phyloP scores from a whole-genome alignment of 2,329 filamentous ascomycete species.

The Eutypella sp. region DNA sequence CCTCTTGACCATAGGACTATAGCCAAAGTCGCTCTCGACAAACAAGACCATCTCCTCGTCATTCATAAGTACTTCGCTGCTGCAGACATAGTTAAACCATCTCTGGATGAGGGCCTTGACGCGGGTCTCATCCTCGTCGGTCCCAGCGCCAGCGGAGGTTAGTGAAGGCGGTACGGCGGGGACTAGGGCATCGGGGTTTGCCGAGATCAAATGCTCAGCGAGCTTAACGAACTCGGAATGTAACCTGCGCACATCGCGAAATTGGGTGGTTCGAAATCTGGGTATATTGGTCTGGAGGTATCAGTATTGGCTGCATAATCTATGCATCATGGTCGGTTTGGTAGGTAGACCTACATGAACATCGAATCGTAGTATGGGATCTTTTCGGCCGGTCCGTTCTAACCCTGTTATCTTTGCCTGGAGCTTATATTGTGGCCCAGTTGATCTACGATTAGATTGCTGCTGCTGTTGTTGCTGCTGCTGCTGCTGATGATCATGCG shows the following conservation, averaged over 20 bases:
- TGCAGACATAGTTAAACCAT: constrained; percentile 92
- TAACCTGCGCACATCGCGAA: constrained; percentile 90
- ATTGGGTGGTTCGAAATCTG: constrained; percentile 95
- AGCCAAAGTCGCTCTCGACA: constrained; percentile 98
- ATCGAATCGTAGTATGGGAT: constrained; percentile 91
- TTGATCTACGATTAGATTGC: constrained; percentile 50
- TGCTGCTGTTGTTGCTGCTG: constrained; percentile 20
- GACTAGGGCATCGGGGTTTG: constrained; percentile 93
- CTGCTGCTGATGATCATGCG: constrained; percentile 26
- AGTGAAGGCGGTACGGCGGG: constrained; percentile 92
- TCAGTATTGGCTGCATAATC: constrained; percentile 18
- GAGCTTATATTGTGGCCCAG: constrained; percentile 72
- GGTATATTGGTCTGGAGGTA: constrained; percentile 84
- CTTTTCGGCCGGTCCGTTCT: constrained; percentile 90
- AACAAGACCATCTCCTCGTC: constrained; percentile 98
- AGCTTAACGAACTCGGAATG: constrained; percentile 96
- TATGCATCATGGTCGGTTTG: neutral
- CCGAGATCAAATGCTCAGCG: constrained; percentile 91
- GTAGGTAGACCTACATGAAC: constrained; percentile 69
- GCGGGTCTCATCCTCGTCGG: constrained; percentile 87
- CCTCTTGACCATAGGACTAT: constrained; percentile 90
- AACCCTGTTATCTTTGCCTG: constrained; percentile 93
- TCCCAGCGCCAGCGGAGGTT: constrained; percentile 90
- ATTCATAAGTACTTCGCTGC: constrained; percentile 85
- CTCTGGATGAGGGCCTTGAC: constrained; percentile 87